Evolutionary conservation across 352 stramenopile species (phyloP).

Genomic region (Phytopythium helicoides): DNA sequence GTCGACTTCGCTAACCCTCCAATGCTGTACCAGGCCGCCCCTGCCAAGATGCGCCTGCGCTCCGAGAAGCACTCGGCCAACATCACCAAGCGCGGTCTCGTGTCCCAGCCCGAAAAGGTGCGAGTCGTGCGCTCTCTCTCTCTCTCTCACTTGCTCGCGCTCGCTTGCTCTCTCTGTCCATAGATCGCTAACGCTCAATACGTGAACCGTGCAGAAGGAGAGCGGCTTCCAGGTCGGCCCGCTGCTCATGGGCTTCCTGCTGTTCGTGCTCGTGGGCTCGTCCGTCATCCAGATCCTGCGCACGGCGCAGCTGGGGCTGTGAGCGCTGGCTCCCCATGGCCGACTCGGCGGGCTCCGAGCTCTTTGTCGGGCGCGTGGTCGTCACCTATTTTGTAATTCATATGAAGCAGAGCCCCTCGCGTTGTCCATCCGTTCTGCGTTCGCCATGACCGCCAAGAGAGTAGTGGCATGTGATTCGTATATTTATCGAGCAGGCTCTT

Average conservation of each 20-base stretch:
- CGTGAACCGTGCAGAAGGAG: constrained; percentile 49
- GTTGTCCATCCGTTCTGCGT: too few species aligned
- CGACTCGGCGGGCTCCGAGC: too few species aligned
- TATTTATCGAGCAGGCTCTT: too few species aligned
- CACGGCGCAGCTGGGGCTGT: constrained; percentile 71
- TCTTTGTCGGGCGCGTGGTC: too few species aligned
- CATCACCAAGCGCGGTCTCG: constrained; percentile 84
- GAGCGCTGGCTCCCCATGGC: too few species aligned
- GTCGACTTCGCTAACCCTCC: too few species aligned
- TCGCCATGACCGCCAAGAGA: too few species aligned
- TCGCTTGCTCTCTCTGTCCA: too few species aligned
- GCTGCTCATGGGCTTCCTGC: constrained; percentile 80
- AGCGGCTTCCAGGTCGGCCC: constrained; percentile 75
- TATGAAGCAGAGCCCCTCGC: constrained; percentile 1
- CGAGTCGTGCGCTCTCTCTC: too few species aligned
- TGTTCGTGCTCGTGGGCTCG: constrained; percentile 86
- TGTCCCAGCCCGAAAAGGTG: constrained; percentile 81
- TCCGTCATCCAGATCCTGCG: constrained; percentile 86
- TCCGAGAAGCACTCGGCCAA: constrained; percentile 86
- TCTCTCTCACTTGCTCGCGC: too few species aligned
- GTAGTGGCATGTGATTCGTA: too few species aligned
- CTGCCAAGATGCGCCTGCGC: constrained; percentile 83
- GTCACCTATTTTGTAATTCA: constrained; percentile 10
- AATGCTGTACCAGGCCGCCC: constrained; percentile 63
- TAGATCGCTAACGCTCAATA: neutral